Conservation (phyloP, 129 eudicot genomes). For the Escallonia rubra region DNA sequence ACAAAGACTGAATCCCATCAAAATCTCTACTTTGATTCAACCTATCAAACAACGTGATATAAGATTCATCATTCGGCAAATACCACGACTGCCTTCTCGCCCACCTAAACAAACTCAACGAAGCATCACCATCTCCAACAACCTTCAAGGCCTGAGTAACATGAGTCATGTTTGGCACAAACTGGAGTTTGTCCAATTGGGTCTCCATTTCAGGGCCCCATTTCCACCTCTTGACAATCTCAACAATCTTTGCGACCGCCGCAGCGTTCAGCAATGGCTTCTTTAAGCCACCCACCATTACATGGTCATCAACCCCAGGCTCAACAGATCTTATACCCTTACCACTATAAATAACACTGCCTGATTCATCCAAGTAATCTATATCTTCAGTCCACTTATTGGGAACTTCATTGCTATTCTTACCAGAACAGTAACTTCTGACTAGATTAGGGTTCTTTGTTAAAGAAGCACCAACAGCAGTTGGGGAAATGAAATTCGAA, state of each 20-base stretch:
- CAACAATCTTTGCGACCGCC: constrained; percentile 85
- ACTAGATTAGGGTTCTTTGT: constrained; percentile 8
- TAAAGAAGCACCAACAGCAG: constrained; percentile 1
- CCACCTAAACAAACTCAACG: constrained; percentile 77
- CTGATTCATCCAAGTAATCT: constrained; percentile 82
- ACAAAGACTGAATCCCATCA: constrained; percentile 67
- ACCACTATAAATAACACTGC: constrained; percentile 60
- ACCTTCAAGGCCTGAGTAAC: constrained; percentile 68
- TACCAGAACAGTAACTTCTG: constrained; percentile 48
- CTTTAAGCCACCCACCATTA: constrained; percentile 80
- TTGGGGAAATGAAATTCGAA: too few relatives aligned
- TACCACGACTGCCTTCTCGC: constrained; percentile 85
- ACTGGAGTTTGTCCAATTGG: constrained; percentile 82
- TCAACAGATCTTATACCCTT: constrained; percentile 79
- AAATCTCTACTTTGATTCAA: constrained; percentile 75
- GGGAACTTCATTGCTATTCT: constrained; percentile 21
- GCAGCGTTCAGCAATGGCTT: constrained; percentile 73
- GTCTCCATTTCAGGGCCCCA: constrained; percentile 99
- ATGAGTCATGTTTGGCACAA: constrained; percentile 83
- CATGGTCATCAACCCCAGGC: constrained; percentile 80
- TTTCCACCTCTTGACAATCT: constrained; percentile 92
- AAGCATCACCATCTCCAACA: constrained; percentile 51
- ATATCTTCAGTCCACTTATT: constrained; percentile 74
- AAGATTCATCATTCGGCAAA: constrained; percentile 64
- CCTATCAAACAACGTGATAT: constrained; percentile 54